A percentile compares a stretch with the other conserved stretches of the same genome.
Evolutionary conservation across 2,329 filamentous ascomycete genomes (phyloP).

Genomic region (Monosporascus ibericus): DNA sequence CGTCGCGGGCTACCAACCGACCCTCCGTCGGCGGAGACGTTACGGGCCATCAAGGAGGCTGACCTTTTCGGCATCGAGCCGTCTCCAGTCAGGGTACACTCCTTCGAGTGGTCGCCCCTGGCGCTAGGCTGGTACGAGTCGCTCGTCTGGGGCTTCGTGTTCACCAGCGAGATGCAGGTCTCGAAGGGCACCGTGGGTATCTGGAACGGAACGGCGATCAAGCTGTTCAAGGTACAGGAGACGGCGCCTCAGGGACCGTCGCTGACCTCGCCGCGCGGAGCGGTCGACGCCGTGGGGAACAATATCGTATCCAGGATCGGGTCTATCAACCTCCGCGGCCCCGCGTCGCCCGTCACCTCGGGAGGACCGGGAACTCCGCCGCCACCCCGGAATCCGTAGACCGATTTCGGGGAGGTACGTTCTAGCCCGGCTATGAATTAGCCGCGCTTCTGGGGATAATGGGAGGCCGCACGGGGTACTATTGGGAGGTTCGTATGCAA

Average conservation of each 20-base stretch:
- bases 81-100: constrained; percentile 69
- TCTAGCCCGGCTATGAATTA: too few relatives aligned
- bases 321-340: constrained; percentile 64
- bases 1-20: constrained; percentile 40
- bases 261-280: constrained; percentile 77
- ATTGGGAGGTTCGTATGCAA: too few relatives aligned
- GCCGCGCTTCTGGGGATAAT: too few relatives aligned
- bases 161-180: constrained; percentile 82
- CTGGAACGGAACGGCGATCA: constrained; percentile 88
- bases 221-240: constrained; percentile 85
- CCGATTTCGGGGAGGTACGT: too few relatives aligned
- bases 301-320: constrained; percentile 85
- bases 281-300: constrained; percentile 88
- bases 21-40: constrained; percentile 35
- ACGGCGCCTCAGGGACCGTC: constrained; percentile 74
- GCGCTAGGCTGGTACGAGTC: constrained; percentile 95
- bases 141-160: constrained; percentile 88
- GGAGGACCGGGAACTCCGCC: too few relatives aligned
- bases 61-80: constrained; percentile 69
- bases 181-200: constrained; percentile 82
- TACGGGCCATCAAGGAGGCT: constrained; percentile 52
- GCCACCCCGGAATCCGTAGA: too few relatives aligned
- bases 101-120: constrained; percentile 89
- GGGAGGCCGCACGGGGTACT: too few relatives aligned
- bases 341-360: background rate